Base-by-base conservation (phyloP, 75 land plant species). In the Sequoiadendron giganteum region DNA sequence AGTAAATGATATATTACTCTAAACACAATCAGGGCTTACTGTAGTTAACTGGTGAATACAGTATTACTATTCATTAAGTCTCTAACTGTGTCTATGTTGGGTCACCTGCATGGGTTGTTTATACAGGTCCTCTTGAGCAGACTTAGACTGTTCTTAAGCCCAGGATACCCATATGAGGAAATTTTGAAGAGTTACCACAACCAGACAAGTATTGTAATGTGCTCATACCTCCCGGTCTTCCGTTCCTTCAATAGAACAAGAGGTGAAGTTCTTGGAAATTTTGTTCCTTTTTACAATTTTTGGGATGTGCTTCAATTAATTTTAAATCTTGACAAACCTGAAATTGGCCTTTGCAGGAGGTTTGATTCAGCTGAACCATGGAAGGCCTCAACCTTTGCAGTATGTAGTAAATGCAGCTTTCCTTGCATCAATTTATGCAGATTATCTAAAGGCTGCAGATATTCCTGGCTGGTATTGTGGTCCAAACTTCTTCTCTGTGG, bases 101-200 rank as follows among this genome's bases (percentile, higher is more conserved):
- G 81, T 78, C 21, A 38, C 42, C 10, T 21, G 13, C 15, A 47
- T 82, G 52, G 84, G 48, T 47, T 82, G 34, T 85, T 38, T 38
- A 52, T 89, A 48, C 84, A 96, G 97, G 89, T 97, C 56, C 96
- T 97, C 56, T 90, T 97, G 80, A 93, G 93, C 42, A 94, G 98
- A n/a, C 80, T 95, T 85, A 87, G 95, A 70, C 87, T 97, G 68
- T 90, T 94, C 85, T 87, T 94, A 87, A 91, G 92, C 87, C 98
- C 98, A 11, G 96, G 96, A 5, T 97, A 95, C 91, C 98, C 98
- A 36, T 97, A 95, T 83, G 98, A 97, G 75, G 95, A 94, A 48
- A 89, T 93, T 5, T 88, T 97, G 87, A 90, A 88, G 87, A 92
- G 93, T 40, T 97, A 91, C 86, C 94, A 95, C 87, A 95, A 97